Percentiles rank a stretch among this genome's conserved stretches.
Evolutionary conservation across 2,329 filamentous ascomycete species (phyloP).

Genomic region (Fusarium irregulare): DNA sequence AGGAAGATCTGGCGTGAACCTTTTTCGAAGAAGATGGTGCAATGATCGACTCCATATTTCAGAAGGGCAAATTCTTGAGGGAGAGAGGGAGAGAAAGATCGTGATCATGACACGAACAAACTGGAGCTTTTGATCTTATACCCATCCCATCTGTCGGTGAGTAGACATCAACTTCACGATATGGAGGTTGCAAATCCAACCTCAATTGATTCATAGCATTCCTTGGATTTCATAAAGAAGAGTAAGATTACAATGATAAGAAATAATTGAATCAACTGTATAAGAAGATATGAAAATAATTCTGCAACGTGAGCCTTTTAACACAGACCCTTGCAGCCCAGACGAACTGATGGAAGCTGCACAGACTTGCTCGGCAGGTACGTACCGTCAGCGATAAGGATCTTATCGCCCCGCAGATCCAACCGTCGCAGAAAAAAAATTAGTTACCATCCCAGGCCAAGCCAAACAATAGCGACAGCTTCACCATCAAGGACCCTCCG

Average conservation of each 20-base stretch:
- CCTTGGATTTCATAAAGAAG: not conserved
- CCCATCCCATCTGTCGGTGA: not conserved
- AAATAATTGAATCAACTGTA: not conserved
- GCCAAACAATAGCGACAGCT: conserved; percentile 29
- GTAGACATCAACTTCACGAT: not conserved
- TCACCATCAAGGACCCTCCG: conserved; percentile 33
- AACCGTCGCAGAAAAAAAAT: conserved; percentile 41
- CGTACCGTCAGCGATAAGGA: conserved; percentile 41
- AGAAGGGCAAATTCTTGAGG: conserved; percentile 1
- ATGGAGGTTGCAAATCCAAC: not conserved
- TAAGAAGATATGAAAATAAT: not conserved
- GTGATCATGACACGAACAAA: not conserved
- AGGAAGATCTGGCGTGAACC: conserved; percentile 22
- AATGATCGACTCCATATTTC: conserved; percentile 8
- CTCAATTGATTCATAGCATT: too few relatives aligned
- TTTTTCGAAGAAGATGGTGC: conserved; percentile 8
- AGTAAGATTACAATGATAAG: not conserved
- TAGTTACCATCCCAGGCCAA: conserved; percentile 21
- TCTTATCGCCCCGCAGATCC: conserved; percentile 46
- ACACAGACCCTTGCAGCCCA: not conserved
- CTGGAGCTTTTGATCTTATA: conserved; percentile 15
- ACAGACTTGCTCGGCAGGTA: conserved; percentile 27
- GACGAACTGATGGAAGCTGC: not conserved
- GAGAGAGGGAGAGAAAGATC: not conserved
- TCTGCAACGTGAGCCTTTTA: not conserved